Percentiles rank a stretch among this genome's conserved stretches.
phyloP scores from a whole-genome alignment of 75 land plant species.

The Cryptomeria japonica region DNA sequence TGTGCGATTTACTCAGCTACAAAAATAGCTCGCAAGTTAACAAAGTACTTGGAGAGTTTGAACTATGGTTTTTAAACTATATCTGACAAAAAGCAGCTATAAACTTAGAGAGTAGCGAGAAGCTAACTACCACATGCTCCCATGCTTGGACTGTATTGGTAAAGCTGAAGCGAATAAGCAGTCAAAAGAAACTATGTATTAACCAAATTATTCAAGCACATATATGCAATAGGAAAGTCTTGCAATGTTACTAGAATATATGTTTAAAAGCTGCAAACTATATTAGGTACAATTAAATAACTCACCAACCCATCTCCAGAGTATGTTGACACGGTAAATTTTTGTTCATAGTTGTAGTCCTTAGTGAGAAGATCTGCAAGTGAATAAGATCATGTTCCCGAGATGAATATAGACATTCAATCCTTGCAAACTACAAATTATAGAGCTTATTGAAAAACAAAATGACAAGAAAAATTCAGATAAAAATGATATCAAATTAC shows the following conservation, averaged over 20 bases:
- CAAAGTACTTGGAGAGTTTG: too few relatives aligned
- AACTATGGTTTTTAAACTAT: background rate
- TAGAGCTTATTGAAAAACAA: background rate
- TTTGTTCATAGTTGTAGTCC: constrained; percentile 89
- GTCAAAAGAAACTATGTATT: background rate
- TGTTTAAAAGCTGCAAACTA: background rate
- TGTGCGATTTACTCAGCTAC: too few relatives aligned
- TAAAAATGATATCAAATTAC: background rate
- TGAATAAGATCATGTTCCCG: background rate
- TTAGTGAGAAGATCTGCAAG: constrained; percentile 80
- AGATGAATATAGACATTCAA: background rate
- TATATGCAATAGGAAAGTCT: background rate
- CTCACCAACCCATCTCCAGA: constrained; percentile 76
- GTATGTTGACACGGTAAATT: constrained; percentile 64
- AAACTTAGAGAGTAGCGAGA: background rate
- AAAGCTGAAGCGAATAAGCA: background rate
- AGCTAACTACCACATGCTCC: background rate
- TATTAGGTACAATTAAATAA: background rate
- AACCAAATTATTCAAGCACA: background rate
- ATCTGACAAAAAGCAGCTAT: background rate
- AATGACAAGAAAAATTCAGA: background rate
- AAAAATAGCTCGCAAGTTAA: too few relatives aligned
- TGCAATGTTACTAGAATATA: background rate
- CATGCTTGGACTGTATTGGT: background rate
- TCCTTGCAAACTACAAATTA: background rate